Evolutionary conservation across 2,329 filamentous ascomycete genomes (phyloP).

Genomic region (Cytospora paraplurivora): DNA sequence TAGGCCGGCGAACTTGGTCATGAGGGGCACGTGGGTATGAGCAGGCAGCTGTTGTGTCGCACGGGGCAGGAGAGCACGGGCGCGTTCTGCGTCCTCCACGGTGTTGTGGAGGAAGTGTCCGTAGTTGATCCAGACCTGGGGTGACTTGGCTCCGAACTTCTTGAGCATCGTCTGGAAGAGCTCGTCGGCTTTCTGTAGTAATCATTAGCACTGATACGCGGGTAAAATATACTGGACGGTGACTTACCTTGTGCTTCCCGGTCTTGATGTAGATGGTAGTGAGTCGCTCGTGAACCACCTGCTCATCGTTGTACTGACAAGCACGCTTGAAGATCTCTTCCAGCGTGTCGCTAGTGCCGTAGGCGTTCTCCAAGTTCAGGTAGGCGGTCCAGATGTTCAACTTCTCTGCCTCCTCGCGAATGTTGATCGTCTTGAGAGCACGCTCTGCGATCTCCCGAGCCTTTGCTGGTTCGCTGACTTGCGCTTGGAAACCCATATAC

Average conservation of each 20-base stretch:
- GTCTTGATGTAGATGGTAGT: slow-evolving; percentile 95
- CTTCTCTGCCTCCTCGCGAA: slow-evolving; percentile 89
- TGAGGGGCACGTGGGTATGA: slow-evolving; percentile 66
- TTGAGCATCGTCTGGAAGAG: slow-evolving; percentile 86
- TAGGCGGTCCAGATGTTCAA: slow-evolving; percentile 93
- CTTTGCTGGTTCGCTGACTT: slow-evolving; percentile 84
- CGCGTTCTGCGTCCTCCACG: slow-evolving; percentile 68
- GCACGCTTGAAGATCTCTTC: slow-evolving; percentile 89
- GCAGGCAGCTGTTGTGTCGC: slow-evolving; percentile 80
- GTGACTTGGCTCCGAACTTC: slow-evolving; percentile 81
- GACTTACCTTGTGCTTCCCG: slow-evolving; percentile 75
- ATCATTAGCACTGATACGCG: slow-evolving; percentile 10
- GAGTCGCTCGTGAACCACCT: slow-evolving; percentile 85
- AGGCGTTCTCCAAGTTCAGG: slow-evolving; percentile 91
- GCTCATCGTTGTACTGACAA: slow-evolving; percentile 89
- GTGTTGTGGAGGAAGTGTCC: slow-evolving; percentile 87
- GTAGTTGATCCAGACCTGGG: slow-evolving; percentile 90
- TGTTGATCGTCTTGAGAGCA: slow-evolving; percentile 87
- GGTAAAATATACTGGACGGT: background rate
- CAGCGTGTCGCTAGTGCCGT: slow-evolving; percentile 78
- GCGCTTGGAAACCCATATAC: slow-evolving; percentile 98
- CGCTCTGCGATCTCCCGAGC: slow-evolving; percentile 88
- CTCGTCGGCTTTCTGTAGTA: slow-evolving; percentile 74
- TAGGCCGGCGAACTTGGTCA: slow-evolving; percentile 85
- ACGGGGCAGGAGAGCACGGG: slow-evolving; percentile 75